These are phyloP conservation scores for Aspergillus texensis DNA, from an alignment of 2,329 filamentous ascomycete species.

Conservation along the genomic window DNA sequence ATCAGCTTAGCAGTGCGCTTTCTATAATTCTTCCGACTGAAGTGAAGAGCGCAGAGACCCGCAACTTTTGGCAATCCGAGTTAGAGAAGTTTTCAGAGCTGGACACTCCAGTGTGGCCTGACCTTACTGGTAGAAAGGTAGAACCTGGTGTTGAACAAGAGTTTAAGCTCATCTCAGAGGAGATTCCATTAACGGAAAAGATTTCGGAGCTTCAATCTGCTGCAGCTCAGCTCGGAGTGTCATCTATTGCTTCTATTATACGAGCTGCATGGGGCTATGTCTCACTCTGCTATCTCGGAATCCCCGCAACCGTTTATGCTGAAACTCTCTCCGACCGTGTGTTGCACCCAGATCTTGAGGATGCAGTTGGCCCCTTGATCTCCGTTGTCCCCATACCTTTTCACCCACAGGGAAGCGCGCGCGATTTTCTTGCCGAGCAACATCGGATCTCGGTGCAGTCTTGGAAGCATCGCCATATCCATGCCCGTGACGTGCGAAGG, in stretches of 20 bases:
- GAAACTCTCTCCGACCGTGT: constrained; percentile 38
- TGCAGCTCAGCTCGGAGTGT: constrained; percentile 28
- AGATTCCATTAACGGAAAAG: constrained; percentile 18
- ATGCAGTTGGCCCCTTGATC: constrained; percentile 35
- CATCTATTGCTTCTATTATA: constrained; percentile 33
- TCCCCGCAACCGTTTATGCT: constrained; percentile 31
- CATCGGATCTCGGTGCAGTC: constrained; percentile 27
- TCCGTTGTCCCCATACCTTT: constrained; percentile 39
- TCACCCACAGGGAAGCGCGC: constrained; percentile 24
- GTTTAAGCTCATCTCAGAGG: constrained; percentile 23
- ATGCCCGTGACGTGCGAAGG: constrained; percentile 33
- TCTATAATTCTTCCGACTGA: constrained; percentile 24
- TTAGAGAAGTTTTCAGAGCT: constrained; percentile 27
- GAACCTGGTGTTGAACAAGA: constrained; percentile 15
- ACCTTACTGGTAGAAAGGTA: constrained; percentile 26
- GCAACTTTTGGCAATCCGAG: constrained; percentile 28
- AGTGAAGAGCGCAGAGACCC: constrained; percentile 18
- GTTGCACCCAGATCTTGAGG: constrained; percentile 29
- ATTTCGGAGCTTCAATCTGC: constrained; percentile 21
- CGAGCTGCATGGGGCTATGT: constrained; percentile 34
- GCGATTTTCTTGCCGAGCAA: constrained; percentile 30
- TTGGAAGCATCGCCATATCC: constrained; percentile 31
- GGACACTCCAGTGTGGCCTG: constrained; percentile 31
- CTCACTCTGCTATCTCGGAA: constrained; percentile 30
- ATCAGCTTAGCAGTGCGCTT: constrained; percentile 32